phyloP scores from a whole-genome alignment of 768 basidiomycete species.

The Xerocomus brunneocitrinus region DNA sequence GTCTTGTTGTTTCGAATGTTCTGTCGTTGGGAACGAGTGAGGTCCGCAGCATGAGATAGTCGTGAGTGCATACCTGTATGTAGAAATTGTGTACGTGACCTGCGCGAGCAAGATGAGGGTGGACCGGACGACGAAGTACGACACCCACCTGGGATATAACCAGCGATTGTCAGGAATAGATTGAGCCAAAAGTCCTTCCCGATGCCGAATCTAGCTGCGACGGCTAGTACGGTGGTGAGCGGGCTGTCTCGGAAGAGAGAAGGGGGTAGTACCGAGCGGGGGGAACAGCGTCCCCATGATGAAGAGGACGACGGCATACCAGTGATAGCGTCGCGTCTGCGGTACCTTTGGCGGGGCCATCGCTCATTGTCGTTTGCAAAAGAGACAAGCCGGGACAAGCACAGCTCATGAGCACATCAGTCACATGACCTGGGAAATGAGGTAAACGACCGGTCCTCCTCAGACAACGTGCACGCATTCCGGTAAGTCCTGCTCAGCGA shows the following conservation, averaged over 20 bases:
- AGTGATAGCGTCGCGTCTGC: slow-evolving; percentile 61
- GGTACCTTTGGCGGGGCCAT: slow-evolving; percentile 56
- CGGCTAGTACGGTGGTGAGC: slow-evolving; percentile 49
- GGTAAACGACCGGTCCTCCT: slow-evolving; percentile 22
- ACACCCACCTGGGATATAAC: slow-evolving; percentile 77
- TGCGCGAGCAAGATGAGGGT: slow-evolving; percentile 24
- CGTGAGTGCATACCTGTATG: slow-evolving; percentile 56
- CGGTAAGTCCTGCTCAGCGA: slow-evolving; percentile 11
- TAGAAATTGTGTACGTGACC: slow-evolving; percentile 93
- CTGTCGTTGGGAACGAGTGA: slow-evolving; percentile 35
- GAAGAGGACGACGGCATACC: slow-evolving; percentile 75
- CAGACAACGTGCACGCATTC: slow-evolving; percentile 16
- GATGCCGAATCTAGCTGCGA: slow-evolving; percentile 89
- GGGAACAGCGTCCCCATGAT: slow-evolving; percentile 88
- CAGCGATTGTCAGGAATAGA: slow-evolving; percentile 79
- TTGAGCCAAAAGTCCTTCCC: slow-evolving; percentile 92
- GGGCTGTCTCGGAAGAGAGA: neutral
- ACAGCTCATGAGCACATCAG: neutral
- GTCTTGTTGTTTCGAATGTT: slow-evolving; percentile 97
- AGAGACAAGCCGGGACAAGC: neutral
- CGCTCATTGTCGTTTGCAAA: neutral
- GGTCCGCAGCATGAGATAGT: neutral
- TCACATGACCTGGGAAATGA: slow-evolving; percentile 29
- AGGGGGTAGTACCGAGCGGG: slow-evolving; percentile 63
- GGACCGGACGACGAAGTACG: neutral